Percentiles rank a stretch among this genome's conserved stretches.
These are phyloP conservation scores for Samsoniella hepiali DNA, from an alignment of 2,329 filamentous ascomycete genomes.

Conservation along the genomic window DNA sequence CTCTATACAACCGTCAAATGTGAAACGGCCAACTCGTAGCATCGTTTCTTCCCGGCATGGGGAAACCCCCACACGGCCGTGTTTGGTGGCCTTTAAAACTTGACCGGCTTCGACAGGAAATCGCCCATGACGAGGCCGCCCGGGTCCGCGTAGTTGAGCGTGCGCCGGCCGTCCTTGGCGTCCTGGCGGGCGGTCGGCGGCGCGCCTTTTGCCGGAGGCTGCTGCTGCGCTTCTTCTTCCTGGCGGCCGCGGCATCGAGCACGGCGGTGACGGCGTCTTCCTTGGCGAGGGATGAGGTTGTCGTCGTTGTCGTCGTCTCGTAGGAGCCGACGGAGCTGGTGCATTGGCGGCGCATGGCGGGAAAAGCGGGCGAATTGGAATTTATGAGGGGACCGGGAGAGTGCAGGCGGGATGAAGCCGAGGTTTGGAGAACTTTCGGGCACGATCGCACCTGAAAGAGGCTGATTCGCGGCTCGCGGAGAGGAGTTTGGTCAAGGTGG, in stretches of 20 bases:
- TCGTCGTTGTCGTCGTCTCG: conserved; percentile 25
- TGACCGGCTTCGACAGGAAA: conserved; percentile 18
- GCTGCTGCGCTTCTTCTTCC: conserved; percentile 22
- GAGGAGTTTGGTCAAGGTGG: neutral
- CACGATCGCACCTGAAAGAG: too few relatives aligned
- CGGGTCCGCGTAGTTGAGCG: conserved; percentile 29
- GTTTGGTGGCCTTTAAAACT: neutral
- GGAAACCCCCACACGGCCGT: too few relatives aligned
- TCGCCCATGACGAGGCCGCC: conserved; percentile 26
- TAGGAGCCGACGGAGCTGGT: conserved; percentile 31
- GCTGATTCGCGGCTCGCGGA: too few relatives aligned
- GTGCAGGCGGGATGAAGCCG: neutral
- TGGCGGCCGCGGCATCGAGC: neutral
- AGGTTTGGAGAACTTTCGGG: too few relatives aligned
- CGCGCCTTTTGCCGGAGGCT: conserved; percentile 32
- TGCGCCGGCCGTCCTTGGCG: conserved; percentile 30
- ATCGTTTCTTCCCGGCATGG: too few relatives aligned
- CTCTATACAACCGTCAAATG: too few relatives aligned
- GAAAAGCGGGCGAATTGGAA: neutral
- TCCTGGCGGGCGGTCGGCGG: conserved; percentile 33
- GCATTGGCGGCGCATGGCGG: conserved; percentile 26
- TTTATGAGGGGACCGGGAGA: too few relatives aligned
- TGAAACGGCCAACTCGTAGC: too few relatives aligned
- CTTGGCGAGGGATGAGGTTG: conserved; percentile 26
- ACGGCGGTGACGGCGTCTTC: conserved; percentile 14